These are phyloP conservation scores for Rhododendron ovatum DNA, from an alignment of 148 eudicot genomes.

Conservation along the genomic window DNA sequence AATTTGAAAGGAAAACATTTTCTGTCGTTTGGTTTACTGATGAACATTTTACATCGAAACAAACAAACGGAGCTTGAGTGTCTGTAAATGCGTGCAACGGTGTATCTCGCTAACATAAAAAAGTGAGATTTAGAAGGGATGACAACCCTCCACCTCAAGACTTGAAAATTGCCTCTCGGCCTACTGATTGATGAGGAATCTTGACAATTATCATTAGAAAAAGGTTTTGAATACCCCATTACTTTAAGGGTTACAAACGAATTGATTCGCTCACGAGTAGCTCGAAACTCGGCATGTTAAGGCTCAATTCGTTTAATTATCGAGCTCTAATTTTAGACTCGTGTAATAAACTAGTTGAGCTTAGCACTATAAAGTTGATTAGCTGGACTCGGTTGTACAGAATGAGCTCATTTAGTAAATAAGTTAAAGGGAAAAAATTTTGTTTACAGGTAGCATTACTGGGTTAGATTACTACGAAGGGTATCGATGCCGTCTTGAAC, in stretches of 20 bases:
- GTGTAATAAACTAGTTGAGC: not conserved
- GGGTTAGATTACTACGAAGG: no score
- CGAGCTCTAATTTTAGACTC: not conserved
- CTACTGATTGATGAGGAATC: not conserved
- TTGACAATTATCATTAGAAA: not conserved
- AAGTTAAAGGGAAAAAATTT: no score
- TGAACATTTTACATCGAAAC: no score
- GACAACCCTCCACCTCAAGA: not conserved
- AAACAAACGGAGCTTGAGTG: not conserved
- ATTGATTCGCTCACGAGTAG: no score
- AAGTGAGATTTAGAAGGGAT: not conserved
- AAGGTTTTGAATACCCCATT: not conserved
- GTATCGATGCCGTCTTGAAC: no score
- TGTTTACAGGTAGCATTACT: not conserved
- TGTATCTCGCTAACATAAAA: not conserved
- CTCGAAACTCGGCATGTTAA: not conserved
- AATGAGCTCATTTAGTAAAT: no score
- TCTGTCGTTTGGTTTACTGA: no score
- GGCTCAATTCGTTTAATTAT: not conserved
- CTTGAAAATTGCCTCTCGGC: not conserved
- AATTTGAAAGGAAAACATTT: no score
- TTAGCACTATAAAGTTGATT: no score
- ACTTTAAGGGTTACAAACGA: not conserved
- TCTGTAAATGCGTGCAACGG: not conserved
- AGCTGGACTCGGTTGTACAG: not conserved